phyloP scores from a whole-genome alignment of 2,329 filamentous ascomycete species.

The Amphichorda felina region DNA sequence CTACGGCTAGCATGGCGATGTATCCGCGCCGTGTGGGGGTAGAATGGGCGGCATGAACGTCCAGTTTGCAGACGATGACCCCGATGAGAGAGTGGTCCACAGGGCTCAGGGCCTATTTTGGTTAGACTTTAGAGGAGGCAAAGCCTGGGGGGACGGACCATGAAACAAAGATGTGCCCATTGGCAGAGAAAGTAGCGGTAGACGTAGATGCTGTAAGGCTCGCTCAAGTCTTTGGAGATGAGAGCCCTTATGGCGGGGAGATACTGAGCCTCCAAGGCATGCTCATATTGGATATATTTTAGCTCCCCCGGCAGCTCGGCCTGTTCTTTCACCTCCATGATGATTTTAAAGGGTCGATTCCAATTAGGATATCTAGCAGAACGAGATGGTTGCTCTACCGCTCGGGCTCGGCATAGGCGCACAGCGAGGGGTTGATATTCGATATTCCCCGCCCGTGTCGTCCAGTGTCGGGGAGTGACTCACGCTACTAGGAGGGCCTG shows the following conservation, averaged over 20 bases:
- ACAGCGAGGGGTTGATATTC: too few relatives aligned
- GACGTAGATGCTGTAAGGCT: conserved; percentile 98
- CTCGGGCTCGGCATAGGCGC: too few relatives aligned
- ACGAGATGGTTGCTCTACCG: too few relatives aligned
- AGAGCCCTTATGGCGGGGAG: conserved; percentile 81
- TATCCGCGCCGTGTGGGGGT: conserved; percentile 69
- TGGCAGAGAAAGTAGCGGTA: conserved; percentile 97
- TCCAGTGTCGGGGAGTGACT: background rate
- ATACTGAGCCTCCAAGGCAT: conserved; percentile 48
- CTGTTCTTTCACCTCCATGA: conserved; percentile 20
- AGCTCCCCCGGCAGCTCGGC: conserved; percentile 32
- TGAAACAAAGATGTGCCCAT: conserved; percentile 95
- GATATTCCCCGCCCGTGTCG: background rate
- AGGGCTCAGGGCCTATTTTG: conserved; percentile 43
- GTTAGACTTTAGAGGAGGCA: background rate
- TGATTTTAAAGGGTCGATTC: background rate
- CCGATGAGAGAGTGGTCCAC: conserved; percentile 59
- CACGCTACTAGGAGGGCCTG: background rate
- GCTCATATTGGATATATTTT: conserved; percentile 50
- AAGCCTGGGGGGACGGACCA: conserved; percentile 41
- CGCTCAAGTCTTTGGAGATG: conserved; percentile 92
- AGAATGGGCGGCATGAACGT: conserved; percentile 77
- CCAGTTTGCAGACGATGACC: conserved; percentile 90
- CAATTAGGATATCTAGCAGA: too few relatives aligned
- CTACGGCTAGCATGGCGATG: conserved; percentile 97